Conservation (phyloP, 2,329 filamentous ascomycete species). For the Aspergillus phoenicis region DNA sequence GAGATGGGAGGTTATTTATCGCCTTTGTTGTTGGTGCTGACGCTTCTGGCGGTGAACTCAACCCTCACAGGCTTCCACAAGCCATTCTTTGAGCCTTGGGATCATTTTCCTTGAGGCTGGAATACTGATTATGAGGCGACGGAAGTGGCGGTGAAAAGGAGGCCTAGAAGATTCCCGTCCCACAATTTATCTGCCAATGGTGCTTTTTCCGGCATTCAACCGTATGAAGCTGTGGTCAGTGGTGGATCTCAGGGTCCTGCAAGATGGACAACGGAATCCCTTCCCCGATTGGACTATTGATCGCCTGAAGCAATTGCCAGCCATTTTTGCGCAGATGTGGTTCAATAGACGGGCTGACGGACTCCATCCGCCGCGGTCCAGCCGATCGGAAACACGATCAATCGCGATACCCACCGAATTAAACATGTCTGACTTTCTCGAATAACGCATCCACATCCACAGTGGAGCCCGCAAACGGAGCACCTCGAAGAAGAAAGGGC, state of each 20-base stretch:
- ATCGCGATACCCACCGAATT: background rate
- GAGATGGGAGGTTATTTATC: background rate
- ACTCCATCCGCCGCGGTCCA: slow-evolving; percentile 6
- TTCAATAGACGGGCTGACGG: slow-evolving; percentile 2
- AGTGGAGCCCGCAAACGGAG: background rate
- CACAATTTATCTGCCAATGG: background rate
- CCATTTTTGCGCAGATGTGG: slow-evolving; percentile 3
- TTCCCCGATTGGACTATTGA: slow-evolving; percentile 13
- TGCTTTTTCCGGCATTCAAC: background rate
- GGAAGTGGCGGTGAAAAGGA: slow-evolving; percentile 11
- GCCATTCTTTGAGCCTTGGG: background rate
- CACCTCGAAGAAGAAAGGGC: background rate
- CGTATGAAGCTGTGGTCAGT: background rate
- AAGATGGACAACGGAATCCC: background rate
- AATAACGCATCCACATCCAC: background rate
- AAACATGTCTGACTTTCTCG: background rate
- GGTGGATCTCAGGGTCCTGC: slow-evolving; percentile 10
- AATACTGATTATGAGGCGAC: background rate
- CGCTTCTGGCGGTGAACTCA: background rate
- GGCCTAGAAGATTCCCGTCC: background rate
- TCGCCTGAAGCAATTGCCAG: slow-evolving; percentile 9
- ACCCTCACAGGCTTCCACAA: background rate
- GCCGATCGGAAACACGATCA: slow-evolving; percentile 9
- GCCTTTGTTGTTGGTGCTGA: background rate
- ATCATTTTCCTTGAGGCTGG: slow-evolving; percentile 1